phyloP scores from a whole-genome alignment of 495 filamentous ascomycete species.

The Penicillium cinerascens region DNA sequence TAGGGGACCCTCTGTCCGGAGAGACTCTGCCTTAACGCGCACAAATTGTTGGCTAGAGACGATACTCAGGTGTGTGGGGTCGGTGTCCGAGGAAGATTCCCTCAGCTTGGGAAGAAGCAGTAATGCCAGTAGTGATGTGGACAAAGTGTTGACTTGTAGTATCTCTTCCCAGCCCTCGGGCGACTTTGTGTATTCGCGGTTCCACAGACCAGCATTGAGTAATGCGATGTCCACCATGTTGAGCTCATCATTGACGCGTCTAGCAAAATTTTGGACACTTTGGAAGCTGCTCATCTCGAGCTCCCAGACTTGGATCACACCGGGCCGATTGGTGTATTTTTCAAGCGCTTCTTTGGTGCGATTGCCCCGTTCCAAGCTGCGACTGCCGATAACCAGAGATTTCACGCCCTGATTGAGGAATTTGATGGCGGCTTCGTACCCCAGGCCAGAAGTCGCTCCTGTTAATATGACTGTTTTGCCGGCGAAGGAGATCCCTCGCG shows the following conservation, averaged over 20 bases:
- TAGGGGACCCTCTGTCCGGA: conserved; percentile 30
- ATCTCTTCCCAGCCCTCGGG: conserved; percentile 52
- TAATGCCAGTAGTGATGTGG: conserved; percentile 52
- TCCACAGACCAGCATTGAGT: conserved; percentile 46
- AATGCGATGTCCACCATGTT: conserved; percentile 39
- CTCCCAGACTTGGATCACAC: conserved; percentile 48
- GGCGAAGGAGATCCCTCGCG: conserved; percentile 34
- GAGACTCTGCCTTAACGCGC: conserved; percentile 32
- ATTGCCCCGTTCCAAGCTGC: conserved; percentile 43
- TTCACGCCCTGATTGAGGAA: conserved; percentile 42
- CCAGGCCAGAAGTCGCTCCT: conserved; percentile 51
- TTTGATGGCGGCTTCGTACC: conserved; percentile 47
- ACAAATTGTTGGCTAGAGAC: conserved; percentile 44
- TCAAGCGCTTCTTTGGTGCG: conserved; percentile 46
- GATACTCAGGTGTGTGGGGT: conserved; percentile 34
- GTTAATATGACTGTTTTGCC: conserved; percentile 55
- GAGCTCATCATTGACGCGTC: conserved; percentile 35
- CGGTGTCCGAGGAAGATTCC: conserved; percentile 19
- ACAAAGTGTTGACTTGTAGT: conserved; percentile 58
- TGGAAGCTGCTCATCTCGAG: conserved; percentile 53
- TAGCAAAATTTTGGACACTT: conserved; percentile 47
- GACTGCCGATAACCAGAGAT: conserved; percentile 41
- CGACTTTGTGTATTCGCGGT: conserved; percentile 30
- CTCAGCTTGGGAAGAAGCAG: conserved; percentile 51
- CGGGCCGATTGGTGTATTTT: conserved; percentile 34